A percentile compares a stretch with the other conserved stretches of the same genome.
Evolutionary conservation across 1,284 basidiomycete species (phyloP).

Genomic region (Papiliotrema nemorosa): DNA sequence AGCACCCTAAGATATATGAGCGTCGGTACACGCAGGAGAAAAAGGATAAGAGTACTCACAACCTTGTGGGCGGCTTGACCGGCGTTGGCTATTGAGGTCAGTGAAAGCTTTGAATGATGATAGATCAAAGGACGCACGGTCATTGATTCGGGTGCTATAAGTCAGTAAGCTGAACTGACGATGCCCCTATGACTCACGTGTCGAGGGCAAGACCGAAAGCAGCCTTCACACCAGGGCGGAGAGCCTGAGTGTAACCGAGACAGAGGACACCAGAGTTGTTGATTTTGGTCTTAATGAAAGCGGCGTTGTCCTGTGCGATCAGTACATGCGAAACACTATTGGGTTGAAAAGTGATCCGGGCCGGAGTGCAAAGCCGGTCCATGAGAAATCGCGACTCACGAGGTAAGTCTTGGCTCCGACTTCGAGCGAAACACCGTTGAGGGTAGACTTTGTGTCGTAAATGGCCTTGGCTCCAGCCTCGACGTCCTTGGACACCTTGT

Average conservation of each 20-base stretch:
- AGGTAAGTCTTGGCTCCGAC: conserved; percentile 86
- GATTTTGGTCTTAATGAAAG: conserved; percentile 98
- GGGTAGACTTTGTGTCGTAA: conserved; percentile 90
- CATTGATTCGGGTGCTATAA: conserved; percentile 66
- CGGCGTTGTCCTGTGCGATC: conserved; percentile 83
- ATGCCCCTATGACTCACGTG: conserved; percentile 51
- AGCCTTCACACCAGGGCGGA: conserved; percentile 91
- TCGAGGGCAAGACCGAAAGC: conserved; percentile 89
- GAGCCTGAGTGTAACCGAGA: conserved; percentile 85
- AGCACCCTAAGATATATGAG: conserved; percentile 41
- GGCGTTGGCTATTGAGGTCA: conserved; percentile 32
- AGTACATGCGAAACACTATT: conserved; percentile 1
- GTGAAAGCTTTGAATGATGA: background rate
- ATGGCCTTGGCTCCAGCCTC: conserved; percentile 98
- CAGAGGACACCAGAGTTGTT: conserved; percentile 91
- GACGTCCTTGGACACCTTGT: conserved; percentile 84
- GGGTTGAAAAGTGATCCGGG: background rate
- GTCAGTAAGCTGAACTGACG: background rate
- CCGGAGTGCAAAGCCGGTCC: background rate
- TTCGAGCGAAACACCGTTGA: conserved; percentile 84
- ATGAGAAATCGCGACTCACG: conserved; percentile 53
- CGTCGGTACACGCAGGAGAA: conserved; percentile 4
- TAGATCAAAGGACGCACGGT: conserved; percentile 43
- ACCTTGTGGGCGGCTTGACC: conserved; percentile 56
- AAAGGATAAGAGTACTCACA: conserved; percentile 16